These are phyloP conservation scores for Beauveria caledonica DNA, from an alignment of 2,329 filamentous ascomycete genomes.

Conservation along the genomic window DNA sequence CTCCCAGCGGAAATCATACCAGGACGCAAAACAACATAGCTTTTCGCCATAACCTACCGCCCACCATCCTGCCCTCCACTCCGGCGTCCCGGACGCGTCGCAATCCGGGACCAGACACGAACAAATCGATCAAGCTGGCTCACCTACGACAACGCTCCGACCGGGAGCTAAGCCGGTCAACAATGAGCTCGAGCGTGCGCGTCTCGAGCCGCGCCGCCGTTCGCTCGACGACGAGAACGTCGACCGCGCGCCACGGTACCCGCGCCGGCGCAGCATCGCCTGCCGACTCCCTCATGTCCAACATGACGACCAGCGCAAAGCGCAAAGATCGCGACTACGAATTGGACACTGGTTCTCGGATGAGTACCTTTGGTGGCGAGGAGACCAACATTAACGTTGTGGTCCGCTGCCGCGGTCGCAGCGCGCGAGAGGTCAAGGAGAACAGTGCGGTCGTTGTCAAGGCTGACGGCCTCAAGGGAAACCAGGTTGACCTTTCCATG, in stretches of 20 bases:
- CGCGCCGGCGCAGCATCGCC: slow-evolving; percentile 53
- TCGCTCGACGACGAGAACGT: slow-evolving; percentile 18
- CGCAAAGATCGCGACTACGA: slow-evolving; percentile 85
- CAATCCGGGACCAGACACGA: slow-evolving; percentile 6
- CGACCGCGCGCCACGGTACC: slow-evolving; percentile 19
- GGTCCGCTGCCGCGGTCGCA: slow-evolving; percentile 86
- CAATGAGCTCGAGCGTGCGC: slow-evolving; percentile 22
- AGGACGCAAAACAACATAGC: not conserved
- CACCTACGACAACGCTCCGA: slow-evolving; percentile 29
- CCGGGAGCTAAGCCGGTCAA: slow-evolving; percentile 28
- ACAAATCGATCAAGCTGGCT: slow-evolving; percentile 24
- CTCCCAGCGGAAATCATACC: not conserved
- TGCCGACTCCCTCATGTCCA: slow-evolving; percentile 55
- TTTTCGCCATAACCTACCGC: not conserved
- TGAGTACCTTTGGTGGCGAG: slow-evolving; percentile 31
- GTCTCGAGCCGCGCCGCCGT: slow-evolving; percentile 19
- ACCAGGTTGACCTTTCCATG: slow-evolving; percentile 79
- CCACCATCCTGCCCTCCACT: not conserved
- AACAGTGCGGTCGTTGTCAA: slow-evolving; percentile 90
- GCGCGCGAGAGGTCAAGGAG: slow-evolving; percentile 84
- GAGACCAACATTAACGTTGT: slow-evolving; percentile 98
- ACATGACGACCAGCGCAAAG: slow-evolving; percentile 57
- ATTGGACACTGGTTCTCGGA: slow-evolving; percentile 32
- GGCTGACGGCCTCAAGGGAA: slow-evolving; percentile 82
- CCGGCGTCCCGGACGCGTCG: slow-evolving; percentile 10